Evolutionary conservation across 352 stramenopile genomes (phyloP).

Genomic region (Phytopythium montanum): DNA sequence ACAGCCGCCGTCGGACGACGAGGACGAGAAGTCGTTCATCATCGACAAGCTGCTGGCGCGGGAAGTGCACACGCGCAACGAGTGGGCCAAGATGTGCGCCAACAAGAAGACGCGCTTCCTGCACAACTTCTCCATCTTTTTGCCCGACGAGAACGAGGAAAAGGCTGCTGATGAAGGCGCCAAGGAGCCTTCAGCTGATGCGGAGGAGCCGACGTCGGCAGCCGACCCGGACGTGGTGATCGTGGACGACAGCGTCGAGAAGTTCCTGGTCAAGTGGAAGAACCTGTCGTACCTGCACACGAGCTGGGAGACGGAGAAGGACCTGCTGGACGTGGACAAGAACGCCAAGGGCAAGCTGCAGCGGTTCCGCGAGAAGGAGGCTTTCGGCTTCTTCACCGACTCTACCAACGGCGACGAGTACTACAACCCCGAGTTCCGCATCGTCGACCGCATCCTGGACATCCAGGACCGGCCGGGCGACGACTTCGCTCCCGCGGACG

Average conservation of each 20-base stretch:
- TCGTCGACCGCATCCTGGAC: constrained; percentile 87
- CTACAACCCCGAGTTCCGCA: constrained; percentile 88
- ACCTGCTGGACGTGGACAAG: constrained; percentile 79
- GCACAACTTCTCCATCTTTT: constrained; percentile 78
- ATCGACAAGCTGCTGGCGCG: constrained; percentile 82
- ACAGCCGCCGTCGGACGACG: constrained; percentile 5
- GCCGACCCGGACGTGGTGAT: constrained; percentile 15
- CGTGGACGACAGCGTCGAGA: constrained; percentile 54
- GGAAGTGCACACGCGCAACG: constrained; percentile 73
- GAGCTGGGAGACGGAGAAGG: constrained; percentile 87
- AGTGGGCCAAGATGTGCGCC: constrained; percentile 73
- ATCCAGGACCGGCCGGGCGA: constrained; percentile 75
- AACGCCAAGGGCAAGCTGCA: constrained; percentile 86
- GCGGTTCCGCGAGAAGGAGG: constrained; percentile 79
- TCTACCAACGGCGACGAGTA: constrained; percentile 82
- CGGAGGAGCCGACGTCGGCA: background rate
- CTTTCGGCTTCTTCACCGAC: constrained; percentile 38
- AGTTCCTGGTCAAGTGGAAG: constrained; percentile 92
- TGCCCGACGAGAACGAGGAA: constrained; percentile 48
- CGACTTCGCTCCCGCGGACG: constrained; percentile 53
- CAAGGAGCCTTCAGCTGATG: background rate
- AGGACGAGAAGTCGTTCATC: constrained; percentile 32
- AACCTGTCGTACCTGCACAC: constrained; percentile 87
- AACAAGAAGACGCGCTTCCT: constrained; percentile 78
- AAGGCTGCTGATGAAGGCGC: background rate